Evolutionary conservation across 2,329 filamentous ascomycete genomes (phyloP).

Genomic region (Chrysosporium queenslandicum): DNA sequence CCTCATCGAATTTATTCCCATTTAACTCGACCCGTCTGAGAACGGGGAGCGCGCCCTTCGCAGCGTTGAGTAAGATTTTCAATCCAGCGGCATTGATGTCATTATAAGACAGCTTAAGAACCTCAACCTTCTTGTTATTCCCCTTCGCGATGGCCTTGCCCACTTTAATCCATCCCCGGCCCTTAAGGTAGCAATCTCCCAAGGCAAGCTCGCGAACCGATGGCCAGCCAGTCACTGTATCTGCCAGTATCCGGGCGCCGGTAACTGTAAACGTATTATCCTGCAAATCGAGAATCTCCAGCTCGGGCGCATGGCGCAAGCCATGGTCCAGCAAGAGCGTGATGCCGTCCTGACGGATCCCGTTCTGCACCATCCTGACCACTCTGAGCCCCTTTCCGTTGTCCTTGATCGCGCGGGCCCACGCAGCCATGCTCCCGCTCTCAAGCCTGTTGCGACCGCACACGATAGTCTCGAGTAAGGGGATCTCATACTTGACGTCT

Average conservation of each 20-base stretch:
- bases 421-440: slow-evolving; percentile 91
- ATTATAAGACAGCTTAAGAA: slow-evolving; percentile 81
- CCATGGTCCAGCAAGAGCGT: slow-evolving; percentile 69
- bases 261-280: slow-evolving; percentile 90
- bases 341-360: slow-evolving; percentile 89
- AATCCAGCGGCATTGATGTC: slow-evolving; percentile 74
- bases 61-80: slow-evolving; percentile 59
- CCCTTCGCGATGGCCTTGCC: slow-evolving; percentile 63
- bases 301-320: slow-evolving; percentile 55
- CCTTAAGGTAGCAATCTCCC: slow-evolving; percentile 74
- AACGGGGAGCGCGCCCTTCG: slow-evolving; percentile 57
- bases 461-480: slow-evolving; percentile 87
- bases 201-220: slow-evolving; percentile 73
- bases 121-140: slow-evolving; percentile 68
- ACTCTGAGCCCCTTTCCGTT: slow-evolving; percentile 67
- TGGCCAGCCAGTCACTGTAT: slow-evolving; percentile 63
- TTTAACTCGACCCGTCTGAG: slow-evolving; percentile 86
- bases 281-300: slow-evolving; percentile 79
- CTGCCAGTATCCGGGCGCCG: slow-evolving; percentile 68
- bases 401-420: slow-evolving; percentile 77
- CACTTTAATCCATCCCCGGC: slow-evolving; percentile 64
- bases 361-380: slow-evolving; percentile 97
- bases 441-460: slow-evolving; percentile 93
- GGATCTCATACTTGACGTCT: slow-evolving; percentile 60
- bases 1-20: slow-evolving; percentile 87